Evolutionary conservation across 305 asterid species (phyloP), one percentile per base, ranked within the genome.

Genomic region (Nicotiana rustica): DNA sequence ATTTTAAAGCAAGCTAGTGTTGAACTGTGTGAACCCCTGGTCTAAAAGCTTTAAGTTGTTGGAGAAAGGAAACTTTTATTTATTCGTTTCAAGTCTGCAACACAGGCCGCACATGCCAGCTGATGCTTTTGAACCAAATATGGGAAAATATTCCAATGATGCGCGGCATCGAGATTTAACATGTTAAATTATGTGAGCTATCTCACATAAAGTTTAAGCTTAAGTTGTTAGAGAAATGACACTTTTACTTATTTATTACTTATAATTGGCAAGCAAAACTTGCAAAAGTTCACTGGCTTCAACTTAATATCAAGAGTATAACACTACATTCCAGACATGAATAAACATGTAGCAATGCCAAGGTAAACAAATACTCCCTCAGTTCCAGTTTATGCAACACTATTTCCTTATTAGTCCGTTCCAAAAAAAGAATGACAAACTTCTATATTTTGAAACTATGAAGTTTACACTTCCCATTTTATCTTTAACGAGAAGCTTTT

Each of bases 81-180:
- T 17, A 13, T 38, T 38, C 4, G 77, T 68, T 68, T 68, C 77
- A 68, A 2, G 33, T 68, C 3, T 41, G 57, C 57, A 69, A 41
- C 13, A 38, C 56, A 69, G 1, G 29, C 31, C 31, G 38, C 57
- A 38, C 9, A 1, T 69, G 56, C 55, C 7, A 2, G 10, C 57
- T 19, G 35, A 70, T 70, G 60, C 36, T 70, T 70, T 49, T 18
- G 59, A 5, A 70, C 59, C 59, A 70, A 70, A 70, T 33, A 70
- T 19, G 18, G 10, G 4, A 41, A 38, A 68, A n/a, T 66, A 68
- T 2, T 10, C 4, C 10, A 10, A n/a, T 69, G 17, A 4, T 69
- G 2, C 8, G 57, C 57, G 0, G 59, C 35, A 18, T 70, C 4
- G 59, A 70, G 60, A 41, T 19, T 18, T 49, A 41, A 19, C 14